A percentile compares a stretch with the other conserved stretches of the same genome.
Evolutionary conservation across 345 rosid species (phyloP).

Genomic region (Eucalyptus cloeziana): DNA sequence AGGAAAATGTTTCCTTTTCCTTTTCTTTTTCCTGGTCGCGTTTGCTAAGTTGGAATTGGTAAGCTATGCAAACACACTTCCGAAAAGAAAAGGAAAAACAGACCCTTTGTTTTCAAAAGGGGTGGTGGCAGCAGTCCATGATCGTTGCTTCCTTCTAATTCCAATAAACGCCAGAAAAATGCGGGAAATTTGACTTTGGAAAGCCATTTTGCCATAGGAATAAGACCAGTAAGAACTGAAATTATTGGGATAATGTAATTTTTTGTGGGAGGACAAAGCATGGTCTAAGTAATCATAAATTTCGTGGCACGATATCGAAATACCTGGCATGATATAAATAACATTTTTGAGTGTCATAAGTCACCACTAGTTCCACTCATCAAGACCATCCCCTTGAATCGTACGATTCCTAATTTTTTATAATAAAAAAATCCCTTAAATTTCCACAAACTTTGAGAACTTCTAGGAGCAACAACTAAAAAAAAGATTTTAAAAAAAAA

Average conservation of each 20-base stretch:
- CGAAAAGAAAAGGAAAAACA: background rate
- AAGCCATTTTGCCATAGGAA: background rate
- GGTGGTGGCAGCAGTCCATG: background rate
- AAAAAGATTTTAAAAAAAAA: background rate
- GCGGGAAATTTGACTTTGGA: background rate
- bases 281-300: background rate
- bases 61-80: background rate
- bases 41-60: background rate
- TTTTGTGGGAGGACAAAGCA: background rate
- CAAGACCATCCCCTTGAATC: background rate
- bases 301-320: background rate
- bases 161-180: background rate
- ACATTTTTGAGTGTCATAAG: background rate
- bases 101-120: background rate
- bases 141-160: background rate
- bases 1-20: background rate
- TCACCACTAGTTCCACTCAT: background rate
- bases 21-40: background rate
- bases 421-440: background rate
- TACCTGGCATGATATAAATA: background rate
- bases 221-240: background rate
- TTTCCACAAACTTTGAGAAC: background rate
- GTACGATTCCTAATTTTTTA: background rate
- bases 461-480: background rate
- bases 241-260: background rate